Percentiles rank a stretch among this genome's conserved stretches.
phyloP scores from a whole-genome alignment of 2,329 filamentous ascomycete genomes.

The Penicillium sp. region DNA sequence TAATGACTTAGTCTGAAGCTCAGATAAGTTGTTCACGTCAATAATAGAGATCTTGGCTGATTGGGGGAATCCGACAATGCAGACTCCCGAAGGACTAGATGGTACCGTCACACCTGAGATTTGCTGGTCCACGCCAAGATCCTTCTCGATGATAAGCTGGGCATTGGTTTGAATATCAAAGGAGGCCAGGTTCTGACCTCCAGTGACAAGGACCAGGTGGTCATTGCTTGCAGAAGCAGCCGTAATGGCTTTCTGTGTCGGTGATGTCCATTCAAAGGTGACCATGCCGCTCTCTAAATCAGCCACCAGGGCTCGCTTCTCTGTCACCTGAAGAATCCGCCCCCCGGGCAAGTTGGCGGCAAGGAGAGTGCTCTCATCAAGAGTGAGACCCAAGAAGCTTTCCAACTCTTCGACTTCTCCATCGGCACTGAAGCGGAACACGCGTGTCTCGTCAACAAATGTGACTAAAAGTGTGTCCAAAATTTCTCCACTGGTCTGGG shows the following conservation, averaged over 20 bases:
- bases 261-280: slow-evolving; percentile 48
- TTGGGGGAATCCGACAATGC: slow-evolving; percentile 84
- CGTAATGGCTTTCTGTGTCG: slow-evolving; percentile 62
- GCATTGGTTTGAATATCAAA: slow-evolving; percentile 64
- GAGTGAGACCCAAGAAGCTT: slow-evolving; percentile 67
- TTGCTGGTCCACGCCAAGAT: slow-evolving; percentile 68
- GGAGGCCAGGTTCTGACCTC: slow-evolving; percentile 70
- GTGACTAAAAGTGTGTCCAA: slow-evolving; percentile 75
- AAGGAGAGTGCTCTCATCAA: slow-evolving; percentile 72
- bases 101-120: slow-evolving; percentile 83
- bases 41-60: slow-evolving; percentile 77
- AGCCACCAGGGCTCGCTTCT: slow-evolving; percentile 60
- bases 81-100: slow-evolving; percentile 61
- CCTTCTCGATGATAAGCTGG: slow-evolving; percentile 57
- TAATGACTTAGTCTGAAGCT: slow-evolving; percentile 65
- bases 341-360: slow-evolving; percentile 64
- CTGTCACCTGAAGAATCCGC: slow-evolving; percentile 74
- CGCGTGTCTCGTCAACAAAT: slow-evolving; percentile 77
- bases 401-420: slow-evolving; percentile 86
- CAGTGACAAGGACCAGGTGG: slow-evolving; percentile 70
- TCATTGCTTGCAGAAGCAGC: slow-evolving; percentile 72
- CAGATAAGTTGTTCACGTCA: slow-evolving; percentile 64
- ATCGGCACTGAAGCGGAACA: slow-evolving; percentile 72
- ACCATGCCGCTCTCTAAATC: slow-evolving; percentile 55
- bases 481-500: slow-evolving; percentile 43